Conservation (phyloP, 768 basidiomycete species). For the Gautieria morchelliformis region DNA sequence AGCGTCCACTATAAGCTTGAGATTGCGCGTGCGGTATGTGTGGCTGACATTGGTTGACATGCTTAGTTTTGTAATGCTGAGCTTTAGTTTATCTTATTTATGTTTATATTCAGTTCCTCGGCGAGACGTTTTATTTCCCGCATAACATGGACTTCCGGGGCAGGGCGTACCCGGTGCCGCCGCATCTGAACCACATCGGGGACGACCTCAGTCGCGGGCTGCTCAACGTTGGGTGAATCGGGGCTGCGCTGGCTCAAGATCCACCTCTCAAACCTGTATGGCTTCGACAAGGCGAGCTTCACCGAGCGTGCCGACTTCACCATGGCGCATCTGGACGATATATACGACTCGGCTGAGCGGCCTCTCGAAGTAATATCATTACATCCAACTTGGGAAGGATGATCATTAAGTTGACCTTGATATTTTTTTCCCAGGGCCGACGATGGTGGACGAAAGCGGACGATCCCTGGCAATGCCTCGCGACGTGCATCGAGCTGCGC, state of each 20-base stretch:
- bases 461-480: slow-evolving; percentile 96
- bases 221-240: slow-evolving; percentile 68
- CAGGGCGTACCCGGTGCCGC: slow-evolving; percentile 92
- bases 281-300: slow-evolving; percentile 91
- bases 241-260: slow-evolving; percentile 95
- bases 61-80: background rate
- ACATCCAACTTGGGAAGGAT: background rate
- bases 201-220: slow-evolving; percentile 88
- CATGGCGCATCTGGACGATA: slow-evolving; percentile 58
- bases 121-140: slow-evolving; percentile 83
- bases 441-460: slow-evolving; percentile 90
- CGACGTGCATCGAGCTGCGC: slow-evolving; percentile 83
- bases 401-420: background rate
- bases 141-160: slow-evolving; percentile 98
- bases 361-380: slow-evolving; percentile 45
- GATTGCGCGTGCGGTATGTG: slow-evolving; percentile 78
- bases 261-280: slow-evolving; percentile 86
- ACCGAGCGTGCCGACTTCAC: slow-evolving; percentile 81
- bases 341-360: slow-evolving; percentile 73
- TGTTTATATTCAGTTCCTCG: slow-evolving; percentile 60
- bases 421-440: slow-evolving; percentile 37
- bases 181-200: slow-evolving; percentile 91
- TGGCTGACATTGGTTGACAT: no score
- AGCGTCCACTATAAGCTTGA: slow-evolving; percentile 95
- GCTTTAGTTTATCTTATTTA: background rate